Evolutionary conservation across 1,284 basidiomycete genomes (phyloP).

Genomic region (Tranzscheliella williamsii): DNA sequence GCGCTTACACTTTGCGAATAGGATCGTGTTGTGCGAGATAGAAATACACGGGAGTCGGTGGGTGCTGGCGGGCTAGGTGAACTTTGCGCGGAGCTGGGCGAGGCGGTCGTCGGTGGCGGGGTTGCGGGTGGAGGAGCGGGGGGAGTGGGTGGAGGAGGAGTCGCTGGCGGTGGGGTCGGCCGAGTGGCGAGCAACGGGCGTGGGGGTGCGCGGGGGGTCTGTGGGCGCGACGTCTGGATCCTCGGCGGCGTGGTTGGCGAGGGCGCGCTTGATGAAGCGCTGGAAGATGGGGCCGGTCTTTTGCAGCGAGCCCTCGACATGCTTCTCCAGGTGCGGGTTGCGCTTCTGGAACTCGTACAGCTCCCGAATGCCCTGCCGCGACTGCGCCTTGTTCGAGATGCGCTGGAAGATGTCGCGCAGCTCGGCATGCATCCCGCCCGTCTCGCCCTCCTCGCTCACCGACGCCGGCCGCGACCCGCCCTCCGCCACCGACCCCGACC

Average conservation of each 20-base stretch:
- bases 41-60: not conserved
- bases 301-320: conserved; percentile 68
- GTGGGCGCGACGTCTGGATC: conserved; percentile 68
- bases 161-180: conserved; percentile 9
- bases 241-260: conserved; percentile 72
- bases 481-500: conserved; percentile 1
- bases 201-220: not conserved
- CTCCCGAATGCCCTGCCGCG: conserved; percentile 87
- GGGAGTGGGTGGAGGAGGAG: conserved; percentile 18
- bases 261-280: conserved; percentile 62
- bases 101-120: conserved; percentile 47
- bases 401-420: conserved; percentile 82
- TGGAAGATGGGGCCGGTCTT: conserved; percentile 64
- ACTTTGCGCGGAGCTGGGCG: conserved; percentile 53
- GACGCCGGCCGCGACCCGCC: conserved; percentile 33
- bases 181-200: not conserved
- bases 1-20: too few species aligned
- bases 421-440: conserved; percentile 70
- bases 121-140: conserved; percentile 9
- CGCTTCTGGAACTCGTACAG: conserved; percentile 90
- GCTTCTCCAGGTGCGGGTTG: conserved; percentile 81
- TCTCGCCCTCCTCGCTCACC: conserved; percentile 66
- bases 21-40: too few species aligned
- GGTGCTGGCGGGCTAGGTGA: conserved; percentile 9
- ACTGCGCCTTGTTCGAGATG: conserved; percentile 80